Evolutionary conservation across 148 eudicot genomes (phyloP).

Genomic region (Oxyria digyna): DNA sequence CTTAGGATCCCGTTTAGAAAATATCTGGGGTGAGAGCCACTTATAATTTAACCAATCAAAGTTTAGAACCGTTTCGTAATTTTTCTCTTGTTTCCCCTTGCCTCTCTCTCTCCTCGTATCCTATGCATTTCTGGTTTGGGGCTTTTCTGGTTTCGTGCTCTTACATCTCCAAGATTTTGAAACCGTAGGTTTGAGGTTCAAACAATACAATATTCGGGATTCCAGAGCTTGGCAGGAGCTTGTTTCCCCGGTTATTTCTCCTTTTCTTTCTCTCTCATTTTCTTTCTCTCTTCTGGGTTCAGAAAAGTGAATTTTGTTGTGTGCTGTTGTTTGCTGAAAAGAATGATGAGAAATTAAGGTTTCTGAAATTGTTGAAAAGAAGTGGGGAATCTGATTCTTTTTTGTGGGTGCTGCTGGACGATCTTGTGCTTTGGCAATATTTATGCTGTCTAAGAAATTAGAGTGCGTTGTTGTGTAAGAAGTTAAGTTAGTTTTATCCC

Average conservation of each 20-base stretch:
- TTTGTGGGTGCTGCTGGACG: background rate
- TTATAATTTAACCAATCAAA: too few relatives aligned
- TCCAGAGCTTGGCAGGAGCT: conserved; percentile 18
- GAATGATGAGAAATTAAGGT: background rate
- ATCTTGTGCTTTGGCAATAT: background rate
- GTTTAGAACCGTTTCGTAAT: too few relatives aligned
- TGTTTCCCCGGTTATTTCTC: conserved; percentile 62
- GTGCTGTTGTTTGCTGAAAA: background rate
- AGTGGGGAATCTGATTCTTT: background rate
- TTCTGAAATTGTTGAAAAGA: background rate
- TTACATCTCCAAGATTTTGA: background rate
- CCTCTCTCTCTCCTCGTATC: background rate
- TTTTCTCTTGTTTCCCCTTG: background rate
- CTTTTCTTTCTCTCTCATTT: conserved; percentile 5
- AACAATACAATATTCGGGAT: background rate
- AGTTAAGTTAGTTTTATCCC: background rate
- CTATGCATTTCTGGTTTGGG: background rate
- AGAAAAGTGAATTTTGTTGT: background rate
- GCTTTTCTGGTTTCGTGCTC: background rate
- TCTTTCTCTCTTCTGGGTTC: background rate
- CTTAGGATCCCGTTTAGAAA: too few relatives aligned
- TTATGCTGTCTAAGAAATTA: background rate
- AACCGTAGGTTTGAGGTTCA: background rate
- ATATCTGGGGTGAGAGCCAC: too few relatives aligned
- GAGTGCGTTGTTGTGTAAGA: background rate